Evolutionary conservation across 202 grass and related monocot genomes (phyloP), one percentile per base, ranked within the genome.

Genomic region (Hordeum pubiflorum): DNA sequence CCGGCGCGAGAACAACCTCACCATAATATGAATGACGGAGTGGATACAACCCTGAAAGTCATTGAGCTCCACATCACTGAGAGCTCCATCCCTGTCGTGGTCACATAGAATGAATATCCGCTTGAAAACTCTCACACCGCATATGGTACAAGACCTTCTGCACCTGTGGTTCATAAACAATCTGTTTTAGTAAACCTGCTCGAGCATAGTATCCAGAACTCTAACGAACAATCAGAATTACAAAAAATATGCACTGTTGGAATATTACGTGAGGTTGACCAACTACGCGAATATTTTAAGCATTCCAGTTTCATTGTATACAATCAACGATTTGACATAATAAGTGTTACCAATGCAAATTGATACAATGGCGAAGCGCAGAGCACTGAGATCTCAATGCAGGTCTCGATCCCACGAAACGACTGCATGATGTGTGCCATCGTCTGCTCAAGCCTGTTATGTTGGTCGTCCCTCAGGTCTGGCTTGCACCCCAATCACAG

Each of bases 341-440:
- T 12, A 36, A 13, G 12, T 60, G 21, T 11, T 52, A 50, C 8
- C 41, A 44, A 36, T 41, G 6, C 6, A 46, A 3, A 85, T 17
- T 48, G 29, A 57, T 15, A 71, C 17, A 75, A 3, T 40, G 90
- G 68, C 90, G 84, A 72, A 97, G 94, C 20, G 90, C 91, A 2
- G 90, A 97, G 63, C 94, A 97, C 66, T 94, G 10, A 11, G 10
- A 41, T 41, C 39, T 11, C 94, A n/a, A 97, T 97, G 89, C 94
- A 97, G 55, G 94, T 94, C 84, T 94, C 88, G 9, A 97, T 97
- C 84, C 92, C 91, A 5, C 90, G 82, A 65, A 92, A 97, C 11
- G 74, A 86, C 75, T 97, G 92, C 94, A 97, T 97, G 79, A 97
- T 97, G 57, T 90, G 92, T 39, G 88, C 87, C 94, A 97, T 97